Evolutionary conservation across 2,329 filamentous ascomycete species (phyloP).

Genomic region (Lojkania enalia): DNA sequence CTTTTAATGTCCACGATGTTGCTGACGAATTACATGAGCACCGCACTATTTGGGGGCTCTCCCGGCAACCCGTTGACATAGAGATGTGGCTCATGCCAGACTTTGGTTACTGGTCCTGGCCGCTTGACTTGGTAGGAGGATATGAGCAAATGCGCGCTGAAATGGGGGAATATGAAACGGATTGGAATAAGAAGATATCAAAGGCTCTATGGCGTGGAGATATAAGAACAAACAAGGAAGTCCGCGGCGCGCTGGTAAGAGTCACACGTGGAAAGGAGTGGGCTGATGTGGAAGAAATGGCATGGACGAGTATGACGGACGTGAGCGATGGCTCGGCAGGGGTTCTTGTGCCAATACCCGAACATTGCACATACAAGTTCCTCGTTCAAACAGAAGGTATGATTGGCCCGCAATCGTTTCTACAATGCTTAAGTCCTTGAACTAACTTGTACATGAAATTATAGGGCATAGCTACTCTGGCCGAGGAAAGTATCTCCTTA

Average conservation of each 20-base stretch:
- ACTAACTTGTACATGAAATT: background rate
- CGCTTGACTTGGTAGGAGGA: slow-evolving; percentile 18
- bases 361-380: slow-evolving; percentile 39
- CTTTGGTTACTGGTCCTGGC: slow-evolving; percentile 30
- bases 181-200: slow-evolving; percentile 20
- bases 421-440: background rate
- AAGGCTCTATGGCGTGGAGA: slow-evolving; percentile 38
- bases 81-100: slow-evolving; percentile 28
- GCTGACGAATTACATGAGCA: slow-evolving; percentile 1
- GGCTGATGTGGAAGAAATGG: slow-evolving; percentile 22
- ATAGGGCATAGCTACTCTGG: slow-evolving; percentile 49
- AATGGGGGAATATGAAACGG: slow-evolving; percentile 11
- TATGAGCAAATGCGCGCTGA: slow-evolving; percentile 20
- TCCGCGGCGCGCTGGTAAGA: slow-evolving; percentile 16
- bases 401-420: no score
- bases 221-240: slow-evolving; percentile 29
- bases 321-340: slow-evolving; percentile 9
- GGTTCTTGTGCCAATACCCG: slow-evolving; percentile 25
- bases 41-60: slow-evolving; percentile 20
- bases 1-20: slow-evolving; percentile 50
- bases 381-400: slow-evolving; percentile 55
- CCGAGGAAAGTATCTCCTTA: slow-evolving; percentile 54
- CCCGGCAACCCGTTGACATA: slow-evolving; percentile 15
- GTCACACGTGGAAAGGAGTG: slow-evolving; percentile 17
- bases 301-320: slow-evolving; percentile 17